Conservation (phyloP, 2,329 filamentous ascomycete species). For the Coniochaeta prunicola region DNA sequence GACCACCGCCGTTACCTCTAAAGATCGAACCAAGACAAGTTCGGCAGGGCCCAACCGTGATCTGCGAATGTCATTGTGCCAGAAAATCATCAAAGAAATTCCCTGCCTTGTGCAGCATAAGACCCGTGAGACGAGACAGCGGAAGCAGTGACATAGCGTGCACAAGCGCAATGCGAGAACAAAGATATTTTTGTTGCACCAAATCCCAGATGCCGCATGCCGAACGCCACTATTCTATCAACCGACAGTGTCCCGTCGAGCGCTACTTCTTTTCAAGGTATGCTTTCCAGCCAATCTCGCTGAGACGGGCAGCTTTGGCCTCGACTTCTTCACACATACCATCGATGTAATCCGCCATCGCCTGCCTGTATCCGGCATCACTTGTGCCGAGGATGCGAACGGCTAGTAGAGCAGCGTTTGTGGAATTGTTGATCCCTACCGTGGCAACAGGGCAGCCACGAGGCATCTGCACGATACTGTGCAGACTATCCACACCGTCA, state of each 20-base stretch:
- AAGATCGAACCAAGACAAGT: not conserved
- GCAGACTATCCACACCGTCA: constrained; percentile 63
- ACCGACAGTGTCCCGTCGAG: not conserved
- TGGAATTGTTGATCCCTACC: constrained; percentile 73
- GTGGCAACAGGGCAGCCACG: constrained; percentile 67
- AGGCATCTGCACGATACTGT: constrained; percentile 75
- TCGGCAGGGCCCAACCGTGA: not conserved
- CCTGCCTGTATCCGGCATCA: constrained; percentile 42
- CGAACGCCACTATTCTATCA: not conserved
- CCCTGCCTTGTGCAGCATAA: not conserved
- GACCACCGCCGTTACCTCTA: not conserved
- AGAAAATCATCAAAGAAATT: not conserved
- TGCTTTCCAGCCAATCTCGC: constrained; percentile 44
- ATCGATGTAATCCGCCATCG: constrained; percentile 52
- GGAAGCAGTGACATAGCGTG: not conserved
- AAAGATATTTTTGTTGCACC: not conserved
- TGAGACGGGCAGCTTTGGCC: constrained; percentile 49
- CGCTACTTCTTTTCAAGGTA: constrained; percentile 33
- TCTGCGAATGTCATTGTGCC: not conserved
- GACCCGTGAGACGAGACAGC: not conserved
- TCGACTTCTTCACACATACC: constrained; percentile 56
- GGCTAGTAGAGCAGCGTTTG: constrained; percentile 68
- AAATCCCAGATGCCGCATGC: not conserved
- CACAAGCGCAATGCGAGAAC: not conserved
- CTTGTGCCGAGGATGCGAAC: constrained; percentile 56